Conservation (phyloP, 345 rosid species). For the Pseudoturritis turrita region DNA sequence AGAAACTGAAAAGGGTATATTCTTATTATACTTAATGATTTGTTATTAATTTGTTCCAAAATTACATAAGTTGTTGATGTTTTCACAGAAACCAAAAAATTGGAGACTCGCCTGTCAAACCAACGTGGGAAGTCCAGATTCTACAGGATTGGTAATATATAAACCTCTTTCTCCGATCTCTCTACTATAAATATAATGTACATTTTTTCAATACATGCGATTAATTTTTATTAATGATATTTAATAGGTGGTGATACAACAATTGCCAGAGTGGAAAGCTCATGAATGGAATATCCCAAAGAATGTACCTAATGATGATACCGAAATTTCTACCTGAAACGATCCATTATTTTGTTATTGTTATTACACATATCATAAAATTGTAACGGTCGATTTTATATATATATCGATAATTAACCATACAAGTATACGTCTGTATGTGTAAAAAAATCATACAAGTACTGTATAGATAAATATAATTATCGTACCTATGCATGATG, state of each 20-base stretch:
- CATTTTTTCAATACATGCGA: neutral
- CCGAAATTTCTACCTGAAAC: constrained; percentile 22
- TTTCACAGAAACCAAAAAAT: constrained; percentile 68
- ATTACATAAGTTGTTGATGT: neutral
- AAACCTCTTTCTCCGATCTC: neutral
- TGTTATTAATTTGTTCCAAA: neutral
- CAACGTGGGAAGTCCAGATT: constrained; percentile 67
- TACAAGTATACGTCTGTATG: neutral
- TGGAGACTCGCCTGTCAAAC: constrained; percentile 97
- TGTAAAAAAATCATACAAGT: too few species aligned
- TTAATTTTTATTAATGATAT: neutral
- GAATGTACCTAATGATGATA: constrained; percentile 25
- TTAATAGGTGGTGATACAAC: constrained; percentile 73
- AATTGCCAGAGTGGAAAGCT: constrained; percentile 91
- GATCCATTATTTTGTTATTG: neutral
- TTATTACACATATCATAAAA: neutral
- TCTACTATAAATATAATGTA: neutral
- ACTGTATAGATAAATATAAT: neutral
- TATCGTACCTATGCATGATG: neutral
- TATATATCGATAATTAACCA: neutral
- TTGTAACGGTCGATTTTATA: neutral
- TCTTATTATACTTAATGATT: neutral
- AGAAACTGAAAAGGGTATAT: constrained; percentile 55
- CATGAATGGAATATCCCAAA: constrained; percentile 76
- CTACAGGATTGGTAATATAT: constrained; percentile 59